Conservation (phyloP, 345 rosid species). For the Heritiera littoralis region DNA sequence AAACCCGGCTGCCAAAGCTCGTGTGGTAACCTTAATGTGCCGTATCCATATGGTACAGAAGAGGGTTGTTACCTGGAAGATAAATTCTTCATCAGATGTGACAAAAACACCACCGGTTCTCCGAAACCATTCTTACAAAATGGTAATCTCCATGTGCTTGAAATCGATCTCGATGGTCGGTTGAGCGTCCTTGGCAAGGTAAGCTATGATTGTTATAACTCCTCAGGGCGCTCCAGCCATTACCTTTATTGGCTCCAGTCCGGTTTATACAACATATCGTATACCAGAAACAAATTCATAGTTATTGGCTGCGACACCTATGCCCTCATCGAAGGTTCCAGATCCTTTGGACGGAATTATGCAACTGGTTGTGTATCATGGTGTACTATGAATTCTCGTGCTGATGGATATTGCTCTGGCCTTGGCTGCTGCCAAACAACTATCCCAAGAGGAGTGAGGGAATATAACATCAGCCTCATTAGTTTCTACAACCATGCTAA, state of each 20-base stretch:
- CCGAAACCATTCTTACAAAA: not conserved
- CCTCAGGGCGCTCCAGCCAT: not conserved
- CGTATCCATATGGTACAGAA: conserved; percentile 28
- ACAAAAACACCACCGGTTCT: not conserved
- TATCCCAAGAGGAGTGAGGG: conserved; percentile 29
- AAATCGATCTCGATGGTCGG: conserved; percentile 23
- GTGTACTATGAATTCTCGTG: conserved; percentile 4
- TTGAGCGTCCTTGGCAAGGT: not conserved
- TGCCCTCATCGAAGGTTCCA: not conserved
- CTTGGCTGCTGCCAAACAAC: conserved; percentile 47
- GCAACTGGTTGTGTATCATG: conserved; percentile 38
- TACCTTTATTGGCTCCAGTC: not conserved
- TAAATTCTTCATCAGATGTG: conserved; percentile 19
- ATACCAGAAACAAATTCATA: no score
- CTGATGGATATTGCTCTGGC: conserved; percentile 34
- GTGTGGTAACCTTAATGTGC: conserved; percentile 16
- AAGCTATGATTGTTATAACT: not conserved
- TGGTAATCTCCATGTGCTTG: not conserved
- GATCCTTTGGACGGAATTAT: not conserved
- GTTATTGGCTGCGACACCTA: conserved; percentile 41
- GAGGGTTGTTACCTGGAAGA: not conserved
- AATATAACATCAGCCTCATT: not conserved
- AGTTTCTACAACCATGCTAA: conserved; percentile 11
- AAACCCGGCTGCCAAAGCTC: not conserved
- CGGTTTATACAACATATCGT: not conserved